Evolutionary conservation across 1,284 basidiomycete genomes (phyloP).

Genomic region (Tremellales sp.): DNA sequence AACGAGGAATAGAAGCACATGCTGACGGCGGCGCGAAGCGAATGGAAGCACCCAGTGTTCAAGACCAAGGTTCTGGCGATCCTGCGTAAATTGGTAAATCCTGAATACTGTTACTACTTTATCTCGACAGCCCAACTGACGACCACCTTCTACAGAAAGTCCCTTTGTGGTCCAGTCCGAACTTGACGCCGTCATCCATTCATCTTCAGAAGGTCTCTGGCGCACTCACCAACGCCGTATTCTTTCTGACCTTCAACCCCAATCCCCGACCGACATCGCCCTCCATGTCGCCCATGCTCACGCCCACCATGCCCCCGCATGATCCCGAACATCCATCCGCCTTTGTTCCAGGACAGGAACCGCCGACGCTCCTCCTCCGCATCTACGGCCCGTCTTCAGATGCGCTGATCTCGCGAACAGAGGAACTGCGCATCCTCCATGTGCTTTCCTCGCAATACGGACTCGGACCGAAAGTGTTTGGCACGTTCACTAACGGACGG

Average conservation of each 20-base stretch:
- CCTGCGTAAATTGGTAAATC: constrained; percentile 35
- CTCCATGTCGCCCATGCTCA: constrained; percentile 45
- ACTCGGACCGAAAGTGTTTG: constrained; percentile 86
- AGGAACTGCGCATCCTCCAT: constrained; percentile 80
- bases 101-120: constrained; percentile 22
- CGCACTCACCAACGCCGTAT: constrained; percentile 88
- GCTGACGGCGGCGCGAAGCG: constrained; percentile 13
- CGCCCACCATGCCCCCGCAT: constrained; percentile 42
- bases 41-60: constrained; percentile 48
- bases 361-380: constrained; percentile 72
- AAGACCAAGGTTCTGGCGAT: constrained; percentile 44
- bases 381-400: constrained; percentile 85
- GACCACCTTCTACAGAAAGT: constrained; percentile 24
- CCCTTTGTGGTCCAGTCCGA: constrained; percentile 47
- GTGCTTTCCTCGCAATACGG: constrained; percentile 77
- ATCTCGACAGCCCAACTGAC: constrained; percentile 3
- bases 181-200: constrained; percentile 52
- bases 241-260: constrained; percentile 67
- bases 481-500: constrained; percentile 88
- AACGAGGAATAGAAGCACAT: neutral
- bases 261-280: constrained; percentile 39
- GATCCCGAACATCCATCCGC: constrained; percentile 36
- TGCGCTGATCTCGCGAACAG: constrained; percentile 74
- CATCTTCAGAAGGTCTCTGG: constrained; percentile 79
- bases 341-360: constrained; percentile 35